Conservation (phyloP, 768 basidiomycete species). For the Amanita thiersii region DNA sequence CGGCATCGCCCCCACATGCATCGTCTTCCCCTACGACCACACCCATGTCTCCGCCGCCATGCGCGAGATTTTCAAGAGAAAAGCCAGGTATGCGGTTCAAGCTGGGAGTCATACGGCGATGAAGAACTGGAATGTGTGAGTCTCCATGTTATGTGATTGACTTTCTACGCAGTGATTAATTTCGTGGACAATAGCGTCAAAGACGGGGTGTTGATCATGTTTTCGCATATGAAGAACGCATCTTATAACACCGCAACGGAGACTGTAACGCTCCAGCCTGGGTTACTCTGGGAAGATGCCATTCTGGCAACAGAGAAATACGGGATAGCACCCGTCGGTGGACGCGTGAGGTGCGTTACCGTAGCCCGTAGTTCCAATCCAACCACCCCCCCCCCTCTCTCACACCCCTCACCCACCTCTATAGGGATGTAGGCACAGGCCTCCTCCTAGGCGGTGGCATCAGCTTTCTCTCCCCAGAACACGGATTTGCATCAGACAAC, state of each 20-base stretch:
- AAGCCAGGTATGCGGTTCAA: constrained; percentile 31
- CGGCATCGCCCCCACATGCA: constrained; percentile 16
- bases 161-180: background rate
- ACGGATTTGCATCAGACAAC: constrained; percentile 32
- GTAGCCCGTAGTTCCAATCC: background rate
- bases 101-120: constrained; percentile 34
- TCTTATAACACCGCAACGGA: constrained; percentile 26
- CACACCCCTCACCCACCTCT: too few relatives aligned
- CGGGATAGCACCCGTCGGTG: constrained; percentile 36
- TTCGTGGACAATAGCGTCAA: constrained; percentile 23
- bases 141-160: background rate
- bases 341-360: constrained; percentile 26
- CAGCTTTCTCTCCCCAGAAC: constrained; percentile 28
- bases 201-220: constrained; percentile 29
- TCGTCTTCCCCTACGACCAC: constrained; percentile 24
- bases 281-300: constrained; percentile 34
- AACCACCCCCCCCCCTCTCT: too few relatives aligned
- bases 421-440: constrained; percentile 34
- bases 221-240: constrained; percentile 28
- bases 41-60: constrained; percentile 28
- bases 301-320: constrained; percentile 23
- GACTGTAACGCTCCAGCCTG: constrained; percentile 32
- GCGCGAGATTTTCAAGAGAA: constrained; percentile 24
- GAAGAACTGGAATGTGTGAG: constrained; percentile 37
- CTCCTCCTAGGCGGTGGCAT: constrained; percentile 36